phyloP scores from a whole-genome alignment of 192 early-diverging fungal genomes.

The Dissophora ornata region DNA sequence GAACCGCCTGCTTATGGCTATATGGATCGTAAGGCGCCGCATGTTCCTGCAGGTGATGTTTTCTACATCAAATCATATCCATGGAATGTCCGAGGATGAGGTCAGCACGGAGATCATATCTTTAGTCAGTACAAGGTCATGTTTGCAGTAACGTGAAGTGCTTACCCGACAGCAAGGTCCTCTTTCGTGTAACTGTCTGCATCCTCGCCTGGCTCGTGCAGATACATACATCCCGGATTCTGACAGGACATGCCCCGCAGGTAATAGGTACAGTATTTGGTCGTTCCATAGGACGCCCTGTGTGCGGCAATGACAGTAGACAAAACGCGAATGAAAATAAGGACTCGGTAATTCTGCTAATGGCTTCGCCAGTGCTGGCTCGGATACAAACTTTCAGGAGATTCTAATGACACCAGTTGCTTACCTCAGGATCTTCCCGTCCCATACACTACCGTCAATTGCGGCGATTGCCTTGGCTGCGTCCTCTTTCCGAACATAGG shows the following conservation, averaged over 20 bases:
- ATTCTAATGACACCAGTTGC: not conserved
- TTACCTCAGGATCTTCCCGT: conserved; percentile 86
- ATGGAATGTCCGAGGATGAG: no score
- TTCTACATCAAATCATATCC: conserved; percentile 43
- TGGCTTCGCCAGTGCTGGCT: no score
- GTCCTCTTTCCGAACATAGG: conserved; percentile 91
- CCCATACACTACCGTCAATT: conserved; percentile 90
- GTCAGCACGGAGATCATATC: no score
- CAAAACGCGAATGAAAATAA: no score
- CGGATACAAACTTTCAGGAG: no score
- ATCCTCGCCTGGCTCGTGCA: conserved; percentile 94
- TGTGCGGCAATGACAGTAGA: no score
- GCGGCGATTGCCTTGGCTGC: conserved; percentile 93
- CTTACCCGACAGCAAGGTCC: conserved; percentile 79
- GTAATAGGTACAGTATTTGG: conserved; percentile 98
- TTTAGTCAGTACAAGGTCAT: no score
- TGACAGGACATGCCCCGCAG: conserved; percentile 91
- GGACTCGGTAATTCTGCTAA: no score
- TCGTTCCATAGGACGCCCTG: conserved; percentile 96
- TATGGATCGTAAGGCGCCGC: conserved; percentile 40
- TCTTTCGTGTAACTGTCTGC: conserved; percentile 94
- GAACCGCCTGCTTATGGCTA: not conserved
- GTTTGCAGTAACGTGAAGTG: no score
- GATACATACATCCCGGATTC: conserved; percentile 94
- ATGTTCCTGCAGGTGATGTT: conserved; percentile 62